Base-by-base conservation (phyloP, 352 stramenopile species). In the Salisapilia sapeloensis region DNA sequence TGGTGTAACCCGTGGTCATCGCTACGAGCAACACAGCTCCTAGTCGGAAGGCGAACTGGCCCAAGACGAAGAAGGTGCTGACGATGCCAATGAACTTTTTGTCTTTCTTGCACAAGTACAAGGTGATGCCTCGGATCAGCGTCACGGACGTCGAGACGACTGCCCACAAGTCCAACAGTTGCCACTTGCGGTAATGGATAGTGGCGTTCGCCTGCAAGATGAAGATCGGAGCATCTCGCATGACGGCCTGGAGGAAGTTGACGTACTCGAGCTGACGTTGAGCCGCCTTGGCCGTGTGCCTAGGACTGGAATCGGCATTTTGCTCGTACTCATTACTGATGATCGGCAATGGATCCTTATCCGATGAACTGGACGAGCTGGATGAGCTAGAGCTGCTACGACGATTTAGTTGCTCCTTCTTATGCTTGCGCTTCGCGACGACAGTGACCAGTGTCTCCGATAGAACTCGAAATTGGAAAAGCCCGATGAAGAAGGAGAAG, bases 111-210 rank as follows among this genome's bases (percentile, higher is more conserved):
- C 43, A 56, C 9, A 75, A 42, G 32, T 66, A 79, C 15, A 26
- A 35, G 0, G 48, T 35, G 18, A 65, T 55, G 8, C 55, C 66
- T 23, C 55, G 50, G 14, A 70, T 26, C 1, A 82, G 48, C 14
- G 60, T 71, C 23, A 78, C n/a, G 9, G 54, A 53, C 2, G 63
- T 78, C 0, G 64, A 67, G 15, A 46, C 31, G 11, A 80, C 63
- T 0, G 66, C 60, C 41, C 63, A 72, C 1, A 83, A 39, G 29
- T 83, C 66, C 16, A 76, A 45, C 19, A 69, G 35, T 24, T 74
- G 48, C 66, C 66, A 83, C 56, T 83, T 83, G 51, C 63, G 66
- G 46, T 83, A 83, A 48, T 83, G 63, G 38, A 83, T 79, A 6
- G 63, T 83, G 5, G 66, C 66, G 29, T 83, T 83, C 7, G 66